Evolutionary conservation across 2,329 filamentous ascomycete species (phyloP), one percentile per base, ranked within the genome.

Genomic region (Talaromyces sp.): DNA sequence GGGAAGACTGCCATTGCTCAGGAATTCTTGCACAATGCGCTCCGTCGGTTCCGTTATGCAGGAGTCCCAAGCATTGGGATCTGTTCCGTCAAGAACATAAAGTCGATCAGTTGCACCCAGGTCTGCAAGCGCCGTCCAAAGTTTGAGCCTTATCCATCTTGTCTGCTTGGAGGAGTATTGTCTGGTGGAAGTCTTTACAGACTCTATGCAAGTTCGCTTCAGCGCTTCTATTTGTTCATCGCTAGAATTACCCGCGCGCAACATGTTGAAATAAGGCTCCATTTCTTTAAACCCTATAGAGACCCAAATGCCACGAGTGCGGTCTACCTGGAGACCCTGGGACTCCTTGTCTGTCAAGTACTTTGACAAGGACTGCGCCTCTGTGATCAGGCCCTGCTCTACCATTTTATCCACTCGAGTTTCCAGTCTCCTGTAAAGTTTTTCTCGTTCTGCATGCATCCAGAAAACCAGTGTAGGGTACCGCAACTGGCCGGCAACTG

Each of bases 271-370:
- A 69, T 92, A 96, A 0, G 85, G 82, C 61, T 90, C 84, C 71
- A 98, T 89, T 71, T 99, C 92, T 72, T 96, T 97, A 76, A 92
- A 97, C 0, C 95, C 95, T 64, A 99, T 99, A 1, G 93, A 95
- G 58, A 96, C 90, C 92, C 93, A 99, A 51, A 99, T 96, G 0
- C 95, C 96, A 58, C 88, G 86, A 1, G 85, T 90, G 65, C 86
- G 82, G 70, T 98, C 92, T 1, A 95, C 76, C 0, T 74, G 65
- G 1, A 80, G 74, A 0, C 86, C 88, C 1, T 77, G 69, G 0
- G 77, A 71, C 55, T 78, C 72, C 59, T 81, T 75, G 4, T 75
- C 66, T 17, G 77, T 68, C 2, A 83, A 74, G 63, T 83, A 82
- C 1, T 75, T 70, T 13, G 78, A 77, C 68, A 90, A 80, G 1